phyloP scores from a whole-genome alignment of 306 rosid species.

The Astragalus glycyphyllos region DNA sequence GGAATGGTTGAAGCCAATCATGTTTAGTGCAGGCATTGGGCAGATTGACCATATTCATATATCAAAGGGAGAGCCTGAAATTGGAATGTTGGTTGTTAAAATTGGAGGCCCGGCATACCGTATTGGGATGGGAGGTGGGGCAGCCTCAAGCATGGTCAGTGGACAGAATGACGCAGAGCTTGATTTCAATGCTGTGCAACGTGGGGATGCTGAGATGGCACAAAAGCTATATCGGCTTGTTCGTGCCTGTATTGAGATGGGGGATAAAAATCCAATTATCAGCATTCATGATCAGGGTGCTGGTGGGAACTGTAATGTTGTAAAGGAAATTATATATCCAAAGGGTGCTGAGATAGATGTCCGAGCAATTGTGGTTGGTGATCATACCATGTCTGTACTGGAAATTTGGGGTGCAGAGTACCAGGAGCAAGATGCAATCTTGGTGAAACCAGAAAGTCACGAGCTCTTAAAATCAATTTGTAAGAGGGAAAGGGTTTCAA shows the following conservation, averaged over 20 bases:
- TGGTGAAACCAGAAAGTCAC: conserved; percentile 81
- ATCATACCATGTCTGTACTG: conserved; percentile 87
- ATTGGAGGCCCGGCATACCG: conserved; percentile 99
- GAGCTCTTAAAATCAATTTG: conserved; percentile 71
- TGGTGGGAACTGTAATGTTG: conserved; percentile 94
- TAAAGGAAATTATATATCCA: conserved; percentile 86
- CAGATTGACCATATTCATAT: conserved; percentile 86
- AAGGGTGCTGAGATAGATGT: conserved; percentile 82
- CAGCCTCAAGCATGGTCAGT: conserved; percentile 97
- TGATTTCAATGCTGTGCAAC: conserved; percentile 96
- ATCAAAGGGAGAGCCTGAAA: conserved; percentile 81
- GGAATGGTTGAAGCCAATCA: conserved; percentile 98
- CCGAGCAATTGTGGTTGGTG: conserved; percentile 81
- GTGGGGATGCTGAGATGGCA: conserved; percentile 99
- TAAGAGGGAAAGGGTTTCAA: conserved; percentile 80
- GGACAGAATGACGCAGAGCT: conserved; percentile 95
- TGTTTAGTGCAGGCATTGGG: conserved; percentile 95
- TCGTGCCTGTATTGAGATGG: conserved; percentile 95
- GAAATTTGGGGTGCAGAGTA: conserved; percentile 98
- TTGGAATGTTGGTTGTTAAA: conserved; percentile 90
- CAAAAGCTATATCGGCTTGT: conserved; percentile 91
- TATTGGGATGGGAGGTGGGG: conserved; percentile 98
- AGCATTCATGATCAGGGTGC: conserved; percentile 98
- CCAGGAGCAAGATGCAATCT: conserved; percentile 92
- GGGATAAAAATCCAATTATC: conserved; percentile 79